Evolutionary conservation across 225 moss, liverwort and hornwort genomes (phyloP).

Genomic region (Rhytidiadelphus loreus): DNA sequence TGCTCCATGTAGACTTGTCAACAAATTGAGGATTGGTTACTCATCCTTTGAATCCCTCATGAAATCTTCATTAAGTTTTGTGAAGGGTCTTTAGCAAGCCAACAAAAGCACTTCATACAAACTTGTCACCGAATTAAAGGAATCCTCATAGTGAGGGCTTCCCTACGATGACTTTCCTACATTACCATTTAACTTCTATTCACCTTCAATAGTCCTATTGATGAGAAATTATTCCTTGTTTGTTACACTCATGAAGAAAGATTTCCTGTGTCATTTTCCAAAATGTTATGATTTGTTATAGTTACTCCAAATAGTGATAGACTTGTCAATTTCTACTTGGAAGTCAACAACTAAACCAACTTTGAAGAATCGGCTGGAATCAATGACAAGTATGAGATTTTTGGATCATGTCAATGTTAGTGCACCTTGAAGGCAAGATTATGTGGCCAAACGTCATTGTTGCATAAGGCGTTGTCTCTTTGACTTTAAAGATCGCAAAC

Average conservation of each 20-base stretch:
- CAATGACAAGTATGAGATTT: background rate
- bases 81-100: background rate
- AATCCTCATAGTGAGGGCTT: accelerated
- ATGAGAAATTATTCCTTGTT: accelerated
- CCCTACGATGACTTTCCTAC: accelerated
- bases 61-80: accelerated
- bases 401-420: too few species aligned
- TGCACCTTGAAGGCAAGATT: background rate
- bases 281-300: too few species aligned
- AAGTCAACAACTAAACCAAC: background rate
- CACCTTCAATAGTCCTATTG: background rate
- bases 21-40: accelerated
- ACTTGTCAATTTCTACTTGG: background rate
- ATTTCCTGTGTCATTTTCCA: accelerated
- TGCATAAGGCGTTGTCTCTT: background rate
- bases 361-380: background rate
- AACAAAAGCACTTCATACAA: accelerated
- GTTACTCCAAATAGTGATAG: background rate
- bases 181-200: too few species aligned
- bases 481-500: background rate
- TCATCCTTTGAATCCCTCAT: accelerated
- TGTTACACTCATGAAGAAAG: too few species aligned
- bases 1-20: background rate
- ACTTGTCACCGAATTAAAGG: background rate
- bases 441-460: background rate